Conservation (phyloP, 306 rosid species). For the Fragaria ananassa region DNA sequence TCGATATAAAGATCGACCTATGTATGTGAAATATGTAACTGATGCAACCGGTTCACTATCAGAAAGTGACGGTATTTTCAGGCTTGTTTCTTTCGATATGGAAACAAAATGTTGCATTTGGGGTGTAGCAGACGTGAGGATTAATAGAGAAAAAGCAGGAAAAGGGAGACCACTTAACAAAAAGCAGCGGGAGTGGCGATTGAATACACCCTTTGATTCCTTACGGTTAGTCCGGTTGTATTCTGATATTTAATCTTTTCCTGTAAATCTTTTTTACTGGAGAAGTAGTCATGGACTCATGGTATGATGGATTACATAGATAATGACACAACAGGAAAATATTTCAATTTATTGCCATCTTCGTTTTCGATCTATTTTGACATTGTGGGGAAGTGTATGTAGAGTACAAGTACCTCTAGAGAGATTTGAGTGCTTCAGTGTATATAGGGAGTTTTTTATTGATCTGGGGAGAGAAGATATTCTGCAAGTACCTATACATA, state of each 20-base stretch:
- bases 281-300: not conserved
- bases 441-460: not conserved
- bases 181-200: constrained; percentile 84
- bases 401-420: not conserved
- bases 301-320: not conserved
- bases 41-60: constrained; percentile 37
- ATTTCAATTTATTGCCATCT: not conserved
- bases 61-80: constrained; percentile 78
- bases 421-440: not conserved
- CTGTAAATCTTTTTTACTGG: not conserved
- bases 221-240: constrained; percentile 71
- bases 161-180: constrained; percentile 91
- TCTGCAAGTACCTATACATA: not conserved
- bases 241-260: constrained; percentile 47
- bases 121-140: constrained; percentile 80
- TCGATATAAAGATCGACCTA: constrained; percentile 74
- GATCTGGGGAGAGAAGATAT: not conserved
- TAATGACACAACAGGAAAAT: not conserved
- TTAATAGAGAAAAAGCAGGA: constrained; percentile 82
- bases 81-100: constrained; percentile 68
- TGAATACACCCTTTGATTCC: constrained; percentile 67
- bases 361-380: not conserved
- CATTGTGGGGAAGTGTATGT: not conserved
- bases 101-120: constrained; percentile 75
- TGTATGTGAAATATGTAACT: constrained; percentile 67